phyloP scores from a whole-genome alignment of 495 filamentous ascomycete species.

The Staphylotrichum tortipilum region DNA sequence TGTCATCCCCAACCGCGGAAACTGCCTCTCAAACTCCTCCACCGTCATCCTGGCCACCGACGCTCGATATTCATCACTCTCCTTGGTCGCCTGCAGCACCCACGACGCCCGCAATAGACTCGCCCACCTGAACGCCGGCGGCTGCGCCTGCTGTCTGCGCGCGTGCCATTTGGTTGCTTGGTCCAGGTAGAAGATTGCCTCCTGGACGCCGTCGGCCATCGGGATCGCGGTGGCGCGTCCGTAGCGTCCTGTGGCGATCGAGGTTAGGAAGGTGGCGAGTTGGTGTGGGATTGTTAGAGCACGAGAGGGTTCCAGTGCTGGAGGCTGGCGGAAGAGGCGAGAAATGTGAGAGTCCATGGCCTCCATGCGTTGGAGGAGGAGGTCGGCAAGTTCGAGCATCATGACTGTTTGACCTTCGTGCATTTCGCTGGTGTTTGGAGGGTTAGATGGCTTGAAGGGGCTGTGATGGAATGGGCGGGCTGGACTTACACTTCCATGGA shows the following conservation, averaged over 20 bases:
- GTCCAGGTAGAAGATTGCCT: slow-evolving; percentile 14
- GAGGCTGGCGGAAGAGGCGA: neutral
- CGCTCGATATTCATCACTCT: slow-evolving; percentile 3
- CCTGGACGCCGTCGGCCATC: slow-evolving; percentile 5
- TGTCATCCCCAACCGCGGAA: slow-evolving; percentile 13
- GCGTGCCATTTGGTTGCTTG: slow-evolving; percentile 9
- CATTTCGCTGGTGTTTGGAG: neutral
- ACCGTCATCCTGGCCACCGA: neutral
- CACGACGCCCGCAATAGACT: slow-evolving; percentile 13
- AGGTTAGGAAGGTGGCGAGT: neutral
- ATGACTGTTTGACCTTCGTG: neutral
- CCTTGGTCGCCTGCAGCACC: slow-evolving; percentile 8
- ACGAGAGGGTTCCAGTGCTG: neutral
- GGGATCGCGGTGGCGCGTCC: slow-evolving; percentile 2
- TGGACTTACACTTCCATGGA: slow-evolving; percentile 4
- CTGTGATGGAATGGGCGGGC: neutral
- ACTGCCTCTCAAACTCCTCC: slow-evolving; percentile 5
- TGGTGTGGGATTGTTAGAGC: neutral
- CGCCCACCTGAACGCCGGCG: neutral
- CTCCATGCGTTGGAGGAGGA: neutral
- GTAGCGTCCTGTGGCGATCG: neutral
- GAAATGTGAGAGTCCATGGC: neutral
- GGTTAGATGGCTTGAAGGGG: neutral
- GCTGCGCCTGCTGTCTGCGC: neutral
- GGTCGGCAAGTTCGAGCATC: neutral